Conservation (phyloP, 139 green algal species). For the Coccomyxa sp. region DNA sequence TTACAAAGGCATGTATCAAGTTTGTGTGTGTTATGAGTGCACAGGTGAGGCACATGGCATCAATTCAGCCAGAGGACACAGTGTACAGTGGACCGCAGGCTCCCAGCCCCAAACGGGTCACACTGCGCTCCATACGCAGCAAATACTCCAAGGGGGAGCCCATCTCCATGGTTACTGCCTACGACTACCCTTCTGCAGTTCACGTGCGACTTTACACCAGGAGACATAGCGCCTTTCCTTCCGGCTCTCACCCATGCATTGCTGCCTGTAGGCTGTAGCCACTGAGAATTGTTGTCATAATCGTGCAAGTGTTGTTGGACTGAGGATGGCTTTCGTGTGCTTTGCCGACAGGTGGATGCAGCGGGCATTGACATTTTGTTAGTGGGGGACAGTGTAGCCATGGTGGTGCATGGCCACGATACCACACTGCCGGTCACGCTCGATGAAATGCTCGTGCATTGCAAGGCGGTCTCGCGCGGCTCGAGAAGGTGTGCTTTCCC, state of each 20-base stretch:
- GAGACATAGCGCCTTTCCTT: background rate
- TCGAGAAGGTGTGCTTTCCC: slow-evolving; percentile 33
- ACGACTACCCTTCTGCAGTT: slow-evolving; percentile 98
- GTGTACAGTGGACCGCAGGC: slow-evolving; percentile 58
- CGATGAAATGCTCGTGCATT: slow-evolving; percentile 97
- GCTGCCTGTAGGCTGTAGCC: too few relatives aligned
- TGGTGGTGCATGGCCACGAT: slow-evolving; percentile 99
- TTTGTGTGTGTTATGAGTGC: background rate
- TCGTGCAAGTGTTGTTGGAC: background rate
- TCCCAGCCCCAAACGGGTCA: slow-evolving; percentile 56
- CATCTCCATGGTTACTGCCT: slow-evolving; percentile 95
- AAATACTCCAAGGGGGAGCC: slow-evolving; percentile 78
- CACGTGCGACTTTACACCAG: slow-evolving; percentile 57
- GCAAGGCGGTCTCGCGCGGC: slow-evolving; percentile 77
- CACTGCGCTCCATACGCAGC: slow-evolving; percentile 66
- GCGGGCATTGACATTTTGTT: slow-evolving; percentile 91
- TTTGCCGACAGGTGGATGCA: slow-evolving; percentile 71
- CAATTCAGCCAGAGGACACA: slow-evolving; percentile 44
- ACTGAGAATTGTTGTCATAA: background rate
- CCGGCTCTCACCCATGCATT: too few relatives aligned
- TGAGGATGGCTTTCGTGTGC: background rate
- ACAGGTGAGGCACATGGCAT: slow-evolving; percentile 1
- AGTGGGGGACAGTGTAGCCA: slow-evolving; percentile 92
- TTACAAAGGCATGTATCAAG: too few relatives aligned
- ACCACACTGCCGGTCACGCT: slow-evolving; percentile 96